phyloP scores from a whole-genome alignment of 2,329 filamentous ascomycete genomes.

The Colletotrichum sp. region DNA sequence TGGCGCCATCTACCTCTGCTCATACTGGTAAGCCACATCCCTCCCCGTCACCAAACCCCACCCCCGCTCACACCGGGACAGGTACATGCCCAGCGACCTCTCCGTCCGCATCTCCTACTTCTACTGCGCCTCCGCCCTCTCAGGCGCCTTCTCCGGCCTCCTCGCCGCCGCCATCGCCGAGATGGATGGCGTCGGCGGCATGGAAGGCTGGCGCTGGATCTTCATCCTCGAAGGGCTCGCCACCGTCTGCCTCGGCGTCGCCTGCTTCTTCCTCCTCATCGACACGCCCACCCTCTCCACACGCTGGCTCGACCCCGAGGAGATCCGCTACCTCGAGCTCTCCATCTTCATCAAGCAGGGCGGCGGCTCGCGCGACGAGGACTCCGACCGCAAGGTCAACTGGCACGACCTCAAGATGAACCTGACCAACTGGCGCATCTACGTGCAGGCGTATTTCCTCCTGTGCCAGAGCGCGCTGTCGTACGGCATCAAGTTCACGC shows the following conservation, averaged over 20 bases:
- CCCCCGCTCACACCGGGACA: conserved; percentile 39
- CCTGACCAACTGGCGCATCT: conserved; percentile 35
- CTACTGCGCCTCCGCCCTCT: conserved; percentile 73
- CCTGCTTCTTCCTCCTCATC: conserved; percentile 25
- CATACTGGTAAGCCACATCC: conserved; percentile 68
- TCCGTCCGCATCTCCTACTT: conserved; percentile 62
- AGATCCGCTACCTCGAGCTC: conserved; percentile 32
- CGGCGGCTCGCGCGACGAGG: conserved; percentile 23
- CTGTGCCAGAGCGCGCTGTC: conserved; percentile 34
- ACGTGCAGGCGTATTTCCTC: conserved; percentile 37
- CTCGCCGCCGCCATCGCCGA: conserved; percentile 63
- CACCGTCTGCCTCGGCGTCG: conserved; percentile 31
- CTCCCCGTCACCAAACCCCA: conserved; percentile 19
- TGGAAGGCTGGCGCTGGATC: conserved; percentile 47
- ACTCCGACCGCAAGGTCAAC: conserved; percentile 24
- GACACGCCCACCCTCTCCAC: conserved; percentile 27
- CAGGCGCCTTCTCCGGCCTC: conserved; percentile 67
- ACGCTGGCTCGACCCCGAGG: conserved; percentile 26
- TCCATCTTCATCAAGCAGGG: conserved; percentile 33
- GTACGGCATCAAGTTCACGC: conserved; percentile 39
- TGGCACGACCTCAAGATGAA: conserved; percentile 31
- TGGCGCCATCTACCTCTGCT: conserved; percentile 54
- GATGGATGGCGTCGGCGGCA: conserved; percentile 43
- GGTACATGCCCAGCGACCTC: conserved; percentile 49
- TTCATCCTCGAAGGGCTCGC: conserved; percentile 25